A percentile compares a stretch with the other conserved stretches of the same genome.
Conservation (phyloP, 2,329 filamentous ascomycete genomes). For the Trichoderma atroviride region DNA sequence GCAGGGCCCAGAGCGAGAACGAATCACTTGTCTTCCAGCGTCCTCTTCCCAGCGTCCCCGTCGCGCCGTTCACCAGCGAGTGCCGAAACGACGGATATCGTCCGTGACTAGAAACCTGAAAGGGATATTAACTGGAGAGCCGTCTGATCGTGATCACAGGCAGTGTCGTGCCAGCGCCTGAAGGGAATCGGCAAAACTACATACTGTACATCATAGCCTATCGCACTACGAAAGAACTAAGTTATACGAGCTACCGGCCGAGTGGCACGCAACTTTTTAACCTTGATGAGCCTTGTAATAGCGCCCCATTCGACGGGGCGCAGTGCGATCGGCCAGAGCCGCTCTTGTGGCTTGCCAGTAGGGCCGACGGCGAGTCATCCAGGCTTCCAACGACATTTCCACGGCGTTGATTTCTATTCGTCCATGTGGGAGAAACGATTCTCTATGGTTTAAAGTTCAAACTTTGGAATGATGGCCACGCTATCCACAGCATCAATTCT, state of each 20-base stretch:
- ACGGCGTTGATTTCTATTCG: neutral
- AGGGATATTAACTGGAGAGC: neutral
- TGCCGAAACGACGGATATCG: neutral
- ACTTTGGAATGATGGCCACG: neutral
- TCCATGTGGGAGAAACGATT: neutral
- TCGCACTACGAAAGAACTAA: neutral
- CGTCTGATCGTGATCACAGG: neutral
- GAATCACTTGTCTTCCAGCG: neutral
- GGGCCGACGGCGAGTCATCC: neutral
- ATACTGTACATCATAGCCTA: neutral
- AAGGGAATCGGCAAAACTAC: neutral
- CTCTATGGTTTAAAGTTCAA: neutral
- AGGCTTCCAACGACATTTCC: neutral
- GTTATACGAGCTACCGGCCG: neutral
- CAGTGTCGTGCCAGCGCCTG: neutral
- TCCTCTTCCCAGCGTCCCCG: neutral
- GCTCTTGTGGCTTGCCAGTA: slow-evolving; percentile 12
- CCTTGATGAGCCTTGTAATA: neutral
- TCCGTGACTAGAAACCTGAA: neutral
- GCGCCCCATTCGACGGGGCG: neutral
- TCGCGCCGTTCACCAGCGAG: neutral
- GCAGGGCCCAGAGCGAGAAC: neutral
- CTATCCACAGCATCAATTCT: neutral
- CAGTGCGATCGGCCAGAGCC: slow-evolving; percentile 8
- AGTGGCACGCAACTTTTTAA: neutral